Evolutionary conservation across 441 rosid genomes (phyloP).

Genomic region (Mallotus japonicus): DNA sequence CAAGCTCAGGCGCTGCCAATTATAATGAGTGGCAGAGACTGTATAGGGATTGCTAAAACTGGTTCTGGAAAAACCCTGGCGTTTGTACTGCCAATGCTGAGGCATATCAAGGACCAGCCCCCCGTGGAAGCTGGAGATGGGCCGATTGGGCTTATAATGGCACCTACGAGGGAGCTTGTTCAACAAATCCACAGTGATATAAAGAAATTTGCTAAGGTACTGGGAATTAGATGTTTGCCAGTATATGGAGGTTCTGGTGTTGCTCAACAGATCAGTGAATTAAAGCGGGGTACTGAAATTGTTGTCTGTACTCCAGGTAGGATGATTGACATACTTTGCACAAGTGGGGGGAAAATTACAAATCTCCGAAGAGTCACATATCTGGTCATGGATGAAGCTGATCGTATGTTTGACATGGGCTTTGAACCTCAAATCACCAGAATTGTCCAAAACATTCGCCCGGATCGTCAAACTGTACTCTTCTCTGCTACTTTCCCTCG

Average conservation of each 20-base stretch:
- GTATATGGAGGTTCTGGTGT: conserved; percentile 98
- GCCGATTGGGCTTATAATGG: conserved; percentile 93
- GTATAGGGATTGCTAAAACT: conserved; percentile 94
- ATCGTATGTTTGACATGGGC: conserved; percentile 99
- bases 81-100: conserved; percentile 94
- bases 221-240: conserved; percentile 86
- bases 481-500: conserved; percentile 98
- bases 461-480: conserved; percentile 92
- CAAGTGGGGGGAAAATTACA: conserved; percentile 88
- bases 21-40: conserved; percentile 96
- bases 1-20: conserved; percentile 94
- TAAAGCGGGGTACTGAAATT: conserved; percentile 89
- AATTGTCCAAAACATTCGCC: conserved; percentile 86
- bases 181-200: conserved; percentile 96
- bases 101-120: conserved; percentile 98
- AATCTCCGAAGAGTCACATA: conserved; percentile 85
- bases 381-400: conserved; percentile 97
- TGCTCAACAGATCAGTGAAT: conserved; percentile 94
- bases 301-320: conserved; percentile 98
- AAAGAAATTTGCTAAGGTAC: conserved; percentile 71
- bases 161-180: conserved; percentile 98
- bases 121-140: conserved; percentile 94
- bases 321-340: conserved; percentile 96
- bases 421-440: conserved; percentile 94
- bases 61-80: conserved; percentile 97